These are phyloP conservation scores for Phytophthora fragariae DNA, from an alignment of 352 stramenopile species.

Conservation along the genomic window DNA sequence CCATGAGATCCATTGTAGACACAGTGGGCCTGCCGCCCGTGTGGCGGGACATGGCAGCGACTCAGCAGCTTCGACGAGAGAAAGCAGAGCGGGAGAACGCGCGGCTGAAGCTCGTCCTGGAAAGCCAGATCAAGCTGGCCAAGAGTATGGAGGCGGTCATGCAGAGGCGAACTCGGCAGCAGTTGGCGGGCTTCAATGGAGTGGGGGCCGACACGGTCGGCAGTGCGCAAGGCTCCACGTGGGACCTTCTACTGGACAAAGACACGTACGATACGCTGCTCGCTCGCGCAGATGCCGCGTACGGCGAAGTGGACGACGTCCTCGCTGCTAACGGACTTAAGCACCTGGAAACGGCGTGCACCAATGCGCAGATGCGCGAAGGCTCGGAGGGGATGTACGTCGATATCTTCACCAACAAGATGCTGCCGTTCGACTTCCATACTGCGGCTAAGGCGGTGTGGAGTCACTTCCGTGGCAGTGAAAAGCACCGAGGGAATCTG, in stretches of 20 bases:
- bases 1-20: constrained; percentile 17
- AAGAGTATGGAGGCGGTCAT: constrained; percentile 57
- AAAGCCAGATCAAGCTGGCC: constrained; percentile 55
- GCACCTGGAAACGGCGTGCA: constrained; percentile 35
- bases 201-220: constrained; percentile 22
- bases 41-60: constrained; percentile 48
- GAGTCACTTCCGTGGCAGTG: constrained; percentile 54
- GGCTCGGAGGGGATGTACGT: constrained; percentile 46
- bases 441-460: constrained; percentile 49
- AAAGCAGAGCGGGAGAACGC: constrained; percentile 56
- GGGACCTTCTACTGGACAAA: constrained; percentile 46
- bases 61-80: constrained; percentile 41
- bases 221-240: constrained; percentile 24
- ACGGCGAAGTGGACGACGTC: constrained; percentile 49
- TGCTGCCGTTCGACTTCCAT: constrained; percentile 57
- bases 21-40: constrained; percentile 27
- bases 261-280: constrained; percentile 47
- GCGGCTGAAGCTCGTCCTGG: constrained; percentile 54
- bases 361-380: constrained; percentile 48
- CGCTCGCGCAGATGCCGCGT: constrained; percentile 37
- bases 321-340: constrained; percentile 52
- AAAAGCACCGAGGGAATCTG: constrained; percentile 54
- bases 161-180: constrained; percentile 40
- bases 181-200: constrained; percentile 43
- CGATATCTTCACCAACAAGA: constrained; percentile 58